Evolutionary conservation across 805 yeast genomes (phyloP), one percentile per base, ranked within the genome.

Genomic region (Komagataella kurtzmanii): DNA sequence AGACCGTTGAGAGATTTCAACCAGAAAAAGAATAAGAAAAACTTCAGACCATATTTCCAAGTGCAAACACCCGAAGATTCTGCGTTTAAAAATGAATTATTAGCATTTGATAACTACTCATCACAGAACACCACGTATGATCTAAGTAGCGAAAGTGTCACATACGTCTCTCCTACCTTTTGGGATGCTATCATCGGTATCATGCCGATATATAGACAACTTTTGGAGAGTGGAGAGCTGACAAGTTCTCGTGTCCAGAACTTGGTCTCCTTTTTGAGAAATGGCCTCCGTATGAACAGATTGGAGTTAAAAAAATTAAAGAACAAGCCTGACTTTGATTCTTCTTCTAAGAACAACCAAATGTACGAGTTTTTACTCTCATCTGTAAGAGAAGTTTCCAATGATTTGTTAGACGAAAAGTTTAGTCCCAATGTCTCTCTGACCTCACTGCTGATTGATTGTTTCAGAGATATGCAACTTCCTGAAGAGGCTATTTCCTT

Each of bases 401-500:
- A 72, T 43, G 80, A 78, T 57, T 64, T 77, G 43, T 59, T 79
- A 24, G 72, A 70, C 24, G 70, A 70, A 5, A 63, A 69, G 17
- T 68, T 75, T n/a, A 57, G 56, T 17, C 59, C 79, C 46, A 75
- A 75, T 50, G 74, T 77, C 48, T 74, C 72, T 52, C 83, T 83
- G 54, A 76, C 80, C 24, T 75, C 79, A 65, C 81, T 77, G 58
- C 59, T 79, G 48, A 73, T 78, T 54, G 76, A 80, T 23, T 77
- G 81, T 10, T 75, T 77, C 59, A 77, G 78, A 60, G 88, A 83
- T 61, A 72, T 80, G 55, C 74, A 77, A 49, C 70, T 81, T 53
- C 73, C 76, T 48, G 72, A 76, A 51, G 89, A 85, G 64, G 82
- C 86, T 50, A 75, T 84, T 48, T 72, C 75, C 54, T 73, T 83